Evolutionary conservation across 177 flowering plant genomes (phyloP).

Genomic region (Vitis hybrid): DNA sequence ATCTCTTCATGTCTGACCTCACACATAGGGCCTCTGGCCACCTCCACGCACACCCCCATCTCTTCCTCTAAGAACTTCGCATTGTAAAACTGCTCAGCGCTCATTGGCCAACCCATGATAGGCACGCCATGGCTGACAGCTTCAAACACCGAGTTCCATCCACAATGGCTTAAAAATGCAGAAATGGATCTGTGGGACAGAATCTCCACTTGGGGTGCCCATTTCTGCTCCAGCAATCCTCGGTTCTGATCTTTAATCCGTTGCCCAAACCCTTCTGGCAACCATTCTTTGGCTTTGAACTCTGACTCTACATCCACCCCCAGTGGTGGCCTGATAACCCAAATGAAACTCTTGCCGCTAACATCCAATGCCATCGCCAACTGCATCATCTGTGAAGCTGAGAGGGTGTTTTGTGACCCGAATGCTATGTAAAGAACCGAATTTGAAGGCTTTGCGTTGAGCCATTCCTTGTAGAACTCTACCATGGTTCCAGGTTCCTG

Average conservation of each 20-base stretch:
- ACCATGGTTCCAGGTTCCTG: constrained; percentile 8
- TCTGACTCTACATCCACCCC: constrained; percentile 39
- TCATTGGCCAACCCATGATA: constrained; percentile 61
- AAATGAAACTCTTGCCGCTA: constrained; percentile 38
- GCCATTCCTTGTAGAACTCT: constrained; percentile 32
- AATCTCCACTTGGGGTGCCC: constrained; percentile 64
- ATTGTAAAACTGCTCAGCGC: constrained; percentile 53
- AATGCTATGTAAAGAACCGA: constrained; percentile 47
- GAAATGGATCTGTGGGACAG: constrained; percentile 34
- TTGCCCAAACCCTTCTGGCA: constrained; percentile 48
- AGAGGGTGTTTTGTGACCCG: constrained; percentile 42
- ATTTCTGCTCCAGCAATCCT: constrained; percentile 40
- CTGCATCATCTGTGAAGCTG: constrained; percentile 37
- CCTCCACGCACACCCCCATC: constrained; percentile 57
- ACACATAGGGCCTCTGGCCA: constrained; percentile 41
- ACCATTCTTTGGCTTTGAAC: constrained; percentile 38
- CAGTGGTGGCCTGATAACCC: constrained; percentile 57
- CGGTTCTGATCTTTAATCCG: constrained; percentile 18
- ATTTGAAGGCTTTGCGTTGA: constrained; percentile 18
- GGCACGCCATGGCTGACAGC: constrained; percentile 45
- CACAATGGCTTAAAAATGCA: constrained; percentile 54
- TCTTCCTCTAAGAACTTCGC: constrained; percentile 40
- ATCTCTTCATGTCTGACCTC: constrained; percentile 32
- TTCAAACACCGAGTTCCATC: constrained; percentile 71
- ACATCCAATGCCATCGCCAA: constrained; percentile 44